Base-by-base conservation (phyloP, 208 protist species). In the Leishmania amazonensis region DNA sequence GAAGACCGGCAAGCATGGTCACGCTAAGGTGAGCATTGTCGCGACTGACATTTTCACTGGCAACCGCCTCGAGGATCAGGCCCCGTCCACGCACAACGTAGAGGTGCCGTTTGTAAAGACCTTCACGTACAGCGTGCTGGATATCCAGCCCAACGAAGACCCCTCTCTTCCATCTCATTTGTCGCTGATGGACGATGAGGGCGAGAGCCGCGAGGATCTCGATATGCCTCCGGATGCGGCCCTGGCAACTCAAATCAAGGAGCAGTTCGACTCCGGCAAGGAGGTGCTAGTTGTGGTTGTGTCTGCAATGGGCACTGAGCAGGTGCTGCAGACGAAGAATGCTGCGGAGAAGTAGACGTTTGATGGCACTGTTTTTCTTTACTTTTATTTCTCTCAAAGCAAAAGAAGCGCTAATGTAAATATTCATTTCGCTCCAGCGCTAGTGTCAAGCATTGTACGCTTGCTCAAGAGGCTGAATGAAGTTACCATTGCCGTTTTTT, bases 1-100 rank as follows among this genome's bases (percentile, higher is more conserved):
- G 60, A 99, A 99, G 94, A 99, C 98, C 74, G 99, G 99, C 81
- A 99, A 99, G 94, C 99, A 99, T 91, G 99, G 99, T 83, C 97
- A 99, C 89, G 99, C 99, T 53, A 99, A 99, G 95, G 98, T 99
- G 65, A 95, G 99, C 85, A 98, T 99, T 86, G 95, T 95, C 79
- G 99, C 93, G 78, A 97, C 99, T 74, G 99, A 99, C 86, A 99
- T 99, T 83, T 99, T 99, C 94, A 99, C 96, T 75, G 96, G 97
- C 77, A 99, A 99, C 90, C 99, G 99, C 90, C 97, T 99, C 80
- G 99, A 99, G 92, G 98, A 99, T 78, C 94, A 99, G 83, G 98
- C 93, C 57, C 98, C 98, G 58, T 99, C 98, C 70, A 99, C 99
- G 38, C 98, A 99, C 91, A 99, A 99, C 87, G 96, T 99, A 71